phyloP scores from a whole-genome alignment of 164 flowering plant genomes.

The Stephania cephalantha region DNA sequence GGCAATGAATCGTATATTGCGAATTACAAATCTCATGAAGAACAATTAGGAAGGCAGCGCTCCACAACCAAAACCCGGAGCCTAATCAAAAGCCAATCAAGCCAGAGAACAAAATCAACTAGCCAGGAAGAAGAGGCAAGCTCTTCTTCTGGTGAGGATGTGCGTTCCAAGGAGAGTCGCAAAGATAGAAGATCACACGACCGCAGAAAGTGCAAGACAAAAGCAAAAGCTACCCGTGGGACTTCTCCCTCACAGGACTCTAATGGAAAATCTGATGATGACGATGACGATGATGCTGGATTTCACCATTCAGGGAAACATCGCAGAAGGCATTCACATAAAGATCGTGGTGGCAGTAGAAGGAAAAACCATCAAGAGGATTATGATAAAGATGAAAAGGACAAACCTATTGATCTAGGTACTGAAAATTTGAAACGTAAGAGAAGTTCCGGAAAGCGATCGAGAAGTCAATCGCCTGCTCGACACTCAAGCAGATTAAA shows the following conservation, averaged over 20 bases:
- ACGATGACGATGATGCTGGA: not conserved
- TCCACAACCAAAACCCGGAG: not conserved
- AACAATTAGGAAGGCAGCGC: not conserved
- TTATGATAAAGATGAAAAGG: not conserved
- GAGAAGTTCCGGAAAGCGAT: slow-evolving; percentile 11
- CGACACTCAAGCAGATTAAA: not conserved
- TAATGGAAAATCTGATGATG: not conserved
- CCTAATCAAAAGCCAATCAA: not conserved
- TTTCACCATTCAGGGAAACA: not conserved
- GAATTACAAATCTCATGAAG: slow-evolving; percentile 3
- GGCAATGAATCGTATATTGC: not conserved
- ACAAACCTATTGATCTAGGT: not conserved
- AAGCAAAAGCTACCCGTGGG: not conserved
- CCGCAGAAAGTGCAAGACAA: not conserved
- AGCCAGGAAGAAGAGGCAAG: slow-evolving; percentile 5
- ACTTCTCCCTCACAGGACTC: not conserved
- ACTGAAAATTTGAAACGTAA: not conserved
- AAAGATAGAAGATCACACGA: slow-evolving; percentile 2
- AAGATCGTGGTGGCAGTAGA: not conserved
- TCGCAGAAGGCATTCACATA: not conserved
- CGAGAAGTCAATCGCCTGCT: slow-evolving; percentile 14
- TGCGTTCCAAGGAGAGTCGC: not conserved
- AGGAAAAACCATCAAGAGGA: not conserved
- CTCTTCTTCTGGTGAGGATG: slow-evolving; percentile 11
- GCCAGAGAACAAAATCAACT: not conserved